A percentile compares a stretch with the other conserved stretches of the same genome.
Conservation (phyloP, 2,329 filamentous ascomycete species). For the Colletotrichum costaricense region DNA sequence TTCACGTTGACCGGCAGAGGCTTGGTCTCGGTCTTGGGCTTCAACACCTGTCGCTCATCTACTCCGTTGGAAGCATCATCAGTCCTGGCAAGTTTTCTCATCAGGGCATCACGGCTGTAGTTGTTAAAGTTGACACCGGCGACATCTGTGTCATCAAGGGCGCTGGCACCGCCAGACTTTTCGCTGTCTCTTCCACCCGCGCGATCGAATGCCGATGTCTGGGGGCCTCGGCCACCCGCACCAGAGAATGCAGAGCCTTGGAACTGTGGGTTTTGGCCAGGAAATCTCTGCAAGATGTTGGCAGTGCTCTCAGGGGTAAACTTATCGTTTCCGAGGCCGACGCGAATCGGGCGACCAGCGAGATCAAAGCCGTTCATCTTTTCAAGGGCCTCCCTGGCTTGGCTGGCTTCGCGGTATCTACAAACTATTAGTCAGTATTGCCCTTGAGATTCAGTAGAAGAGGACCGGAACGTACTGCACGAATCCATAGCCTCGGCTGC, state of each 20-base stretch:
- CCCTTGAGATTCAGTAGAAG: background rate
- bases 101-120: conserved; percentile 97
- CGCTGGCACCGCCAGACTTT: conserved; percentile 91
- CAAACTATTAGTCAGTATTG: conserved; percentile 55
- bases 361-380: conserved; percentile 99
- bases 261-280: conserved; percentile 81
- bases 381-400: conserved; percentile 94
- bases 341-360: conserved; percentile 95
- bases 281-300: conserved; percentile 91
- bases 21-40: conserved; percentile 83
- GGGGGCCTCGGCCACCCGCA: conserved; percentile 85
- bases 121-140: conserved; percentile 99
- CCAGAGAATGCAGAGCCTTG: conserved; percentile 94
- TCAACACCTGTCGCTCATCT: conserved; percentile 78
- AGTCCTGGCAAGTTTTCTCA: conserved; percentile 97
- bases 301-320: conserved; percentile 98
- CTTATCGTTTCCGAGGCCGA: conserved; percentile 99
- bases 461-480: conserved; percentile 80
- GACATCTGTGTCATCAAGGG: conserved; percentile 96
- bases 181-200: conserved; percentile 89
- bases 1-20: conserved; percentile 87
- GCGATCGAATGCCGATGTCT: conserved; percentile 90
- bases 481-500: conserved; percentile 96
- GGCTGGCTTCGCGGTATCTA: conserved; percentile 88
- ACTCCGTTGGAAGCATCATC: conserved; percentile 79